Evolutionary conservation across 192 early-diverging fungal genomes (phyloP).

Genomic region (Thamnidium elegans): DNA sequence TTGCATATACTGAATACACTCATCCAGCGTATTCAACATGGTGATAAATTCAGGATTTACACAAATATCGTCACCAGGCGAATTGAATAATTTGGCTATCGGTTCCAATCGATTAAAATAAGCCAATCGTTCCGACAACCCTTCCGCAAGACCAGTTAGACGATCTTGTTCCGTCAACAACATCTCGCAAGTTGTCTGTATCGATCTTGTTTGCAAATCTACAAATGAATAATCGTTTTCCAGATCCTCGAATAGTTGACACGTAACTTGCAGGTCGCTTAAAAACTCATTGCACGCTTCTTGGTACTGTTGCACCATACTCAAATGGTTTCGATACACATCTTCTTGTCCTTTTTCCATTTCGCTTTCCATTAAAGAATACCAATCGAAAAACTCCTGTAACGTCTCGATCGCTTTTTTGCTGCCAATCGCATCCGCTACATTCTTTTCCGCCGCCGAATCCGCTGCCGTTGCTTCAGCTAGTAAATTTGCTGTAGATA

Average conservation of each 20-base stretch:
- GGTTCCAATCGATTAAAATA: slow-evolving; percentile 88
- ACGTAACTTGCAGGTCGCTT: slow-evolving; percentile 52
- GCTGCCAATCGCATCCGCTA: slow-evolving; percentile 35
- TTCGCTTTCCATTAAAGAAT: slow-evolving; percentile 70
- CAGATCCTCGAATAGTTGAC: slow-evolving; percentile 59
- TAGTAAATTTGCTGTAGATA: slow-evolving; percentile 35
- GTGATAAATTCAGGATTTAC: slow-evolving; percentile 76
- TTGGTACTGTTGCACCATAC: slow-evolving; percentile 54
- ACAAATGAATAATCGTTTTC: slow-evolving; percentile 75
- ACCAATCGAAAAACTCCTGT: slow-evolving; percentile 96
- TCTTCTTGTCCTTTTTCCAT: slow-evolving; percentile 90
- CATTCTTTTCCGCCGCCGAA: slow-evolving; percentile 21
- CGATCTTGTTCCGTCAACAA: slow-evolving; percentile 69
- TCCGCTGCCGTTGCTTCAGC: slow-evolving; percentile 27
- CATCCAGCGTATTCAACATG: slow-evolving; percentile 73
- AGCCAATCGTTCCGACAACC: slow-evolving; percentile 57
- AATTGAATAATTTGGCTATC: slow-evolving; percentile 71
- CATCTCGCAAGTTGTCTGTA: slow-evolving; percentile 79
- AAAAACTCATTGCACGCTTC: slow-evolving; percentile 68
- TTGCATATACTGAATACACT: slow-evolving; percentile 75
- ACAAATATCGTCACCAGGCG: slow-evolving; percentile 84
- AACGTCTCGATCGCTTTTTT: slow-evolving; percentile 75
- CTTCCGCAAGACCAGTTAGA: slow-evolving; percentile 55
- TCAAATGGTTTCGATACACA: slow-evolving; percentile 69
- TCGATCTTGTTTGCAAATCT: slow-evolving; percentile 66